Evolutionary conservation across 331 rosid genomes (phyloP).

Genomic region (Saraca asoca): DNA sequence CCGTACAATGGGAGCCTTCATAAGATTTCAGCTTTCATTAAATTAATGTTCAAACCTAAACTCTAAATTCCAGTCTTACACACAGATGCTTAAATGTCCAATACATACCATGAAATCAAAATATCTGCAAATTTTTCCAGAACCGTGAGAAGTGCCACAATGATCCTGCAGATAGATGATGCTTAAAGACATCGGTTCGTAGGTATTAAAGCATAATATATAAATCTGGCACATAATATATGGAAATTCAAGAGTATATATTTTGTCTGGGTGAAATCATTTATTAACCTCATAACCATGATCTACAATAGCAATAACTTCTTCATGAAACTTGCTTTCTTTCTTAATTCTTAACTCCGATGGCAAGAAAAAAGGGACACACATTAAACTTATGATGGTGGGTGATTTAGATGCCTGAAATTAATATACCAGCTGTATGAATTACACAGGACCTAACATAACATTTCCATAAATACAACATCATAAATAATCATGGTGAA

Average conservation of each 20-base stretch:
- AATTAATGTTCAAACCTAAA: background rate
- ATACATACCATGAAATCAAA: constrained; percentile 67
- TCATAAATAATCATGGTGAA: constrained; percentile 5
- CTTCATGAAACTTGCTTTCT: background rate
- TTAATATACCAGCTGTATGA: no score
- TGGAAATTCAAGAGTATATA: background rate
- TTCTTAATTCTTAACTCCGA: background rate
- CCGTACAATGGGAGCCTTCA: constrained; percentile 92
- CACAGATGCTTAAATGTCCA: background rate
- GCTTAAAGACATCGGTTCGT: background rate
- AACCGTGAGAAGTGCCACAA: constrained; percentile 70
- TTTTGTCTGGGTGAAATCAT: background rate
- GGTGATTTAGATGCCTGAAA: background rate
- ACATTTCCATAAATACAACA: background rate
- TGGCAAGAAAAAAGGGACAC: constrained; percentile 5
- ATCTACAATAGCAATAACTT: background rate
- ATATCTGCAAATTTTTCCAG: constrained; percentile 72
- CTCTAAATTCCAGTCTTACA: background rate
- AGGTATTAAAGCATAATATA: background rate
- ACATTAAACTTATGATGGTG: background rate
- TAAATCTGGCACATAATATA: background rate
- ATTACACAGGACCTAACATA: background rate
- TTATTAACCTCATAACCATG: background rate
- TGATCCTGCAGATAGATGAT: constrained; percentile 61
- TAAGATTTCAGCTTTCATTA: background rate